phyloP scores from a whole-genome alignment of 1,284 basidiomycete genomes.

The Cryptococcus deneoformans region DNA sequence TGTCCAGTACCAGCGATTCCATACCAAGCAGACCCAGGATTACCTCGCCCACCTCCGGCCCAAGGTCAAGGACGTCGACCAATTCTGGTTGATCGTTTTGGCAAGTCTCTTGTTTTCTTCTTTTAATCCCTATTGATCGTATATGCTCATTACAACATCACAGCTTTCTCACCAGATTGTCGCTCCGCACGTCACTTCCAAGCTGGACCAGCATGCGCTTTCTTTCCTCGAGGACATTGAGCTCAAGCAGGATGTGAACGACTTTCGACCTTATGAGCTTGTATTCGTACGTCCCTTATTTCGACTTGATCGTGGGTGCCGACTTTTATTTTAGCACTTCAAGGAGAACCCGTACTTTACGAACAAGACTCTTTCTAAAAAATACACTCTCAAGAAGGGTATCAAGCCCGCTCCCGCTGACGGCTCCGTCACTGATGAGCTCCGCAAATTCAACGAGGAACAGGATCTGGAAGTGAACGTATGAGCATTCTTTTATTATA shows the following conservation, averaged over 20 bases:
- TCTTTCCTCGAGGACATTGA: constrained; percentile 43
- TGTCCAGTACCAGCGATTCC: constrained; percentile 23
- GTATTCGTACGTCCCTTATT: constrained; percentile 38
- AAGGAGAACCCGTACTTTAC: constrained; percentile 49
- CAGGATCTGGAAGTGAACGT: constrained; percentile 29
- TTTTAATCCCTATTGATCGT: not conserved
- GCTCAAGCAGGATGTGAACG: constrained; percentile 40
- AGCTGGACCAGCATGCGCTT: constrained; percentile 43
- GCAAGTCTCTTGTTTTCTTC: constrained; percentile 16
- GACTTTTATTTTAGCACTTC: constrained; percentile 35
- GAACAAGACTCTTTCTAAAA: constrained; percentile 44
- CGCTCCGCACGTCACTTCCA: constrained; percentile 20
- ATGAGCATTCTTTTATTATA: constrained; percentile 8
- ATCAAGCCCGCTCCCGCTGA: constrained; percentile 22
- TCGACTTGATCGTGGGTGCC: not conserved
- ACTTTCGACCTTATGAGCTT: constrained; percentile 45
- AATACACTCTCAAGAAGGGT: constrained; percentile 32
- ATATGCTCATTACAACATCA: not conserved
- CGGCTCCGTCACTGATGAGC: constrained; percentile 34
- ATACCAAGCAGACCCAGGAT: constrained; percentile 24
- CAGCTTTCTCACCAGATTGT: constrained; percentile 29
- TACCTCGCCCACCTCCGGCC: constrained; percentile 26
- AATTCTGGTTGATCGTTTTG: constrained; percentile 40
- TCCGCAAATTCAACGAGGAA: constrained; percentile 29
- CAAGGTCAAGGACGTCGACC: constrained; percentile 34